Base-by-base conservation (phyloP, 345 rosid species). In the Bretschneidera sinensis region DNA sequence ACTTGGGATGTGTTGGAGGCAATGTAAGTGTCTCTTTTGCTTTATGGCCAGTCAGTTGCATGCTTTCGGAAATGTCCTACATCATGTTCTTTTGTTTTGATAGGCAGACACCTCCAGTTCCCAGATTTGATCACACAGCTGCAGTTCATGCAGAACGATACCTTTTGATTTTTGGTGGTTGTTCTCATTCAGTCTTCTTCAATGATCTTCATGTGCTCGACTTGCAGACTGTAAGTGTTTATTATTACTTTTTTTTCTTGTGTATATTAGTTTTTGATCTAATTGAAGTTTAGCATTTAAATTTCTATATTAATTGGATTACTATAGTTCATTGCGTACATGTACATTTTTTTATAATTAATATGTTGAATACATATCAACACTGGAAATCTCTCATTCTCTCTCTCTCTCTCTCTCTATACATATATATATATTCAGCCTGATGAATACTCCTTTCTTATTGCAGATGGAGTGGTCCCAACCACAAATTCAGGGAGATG, bases 91-190 rank as follows among this genome's bases (percentile, higher is more conserved):
- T 76, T 55, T 61, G 28, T 64, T 67, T 76, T 79, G 71, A 83
- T 77, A 94, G 99, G 89, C 95, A 82, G 92, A 82, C 83, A 61
- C 72, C 91, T 79, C 99, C 99, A 67, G 86, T 89, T 79, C 91
- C 97, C 31, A 86, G 97, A 81, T 94, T 86, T 78, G 99, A 94
- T 69, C 99, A 94, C 82, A 76, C 89, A 70, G 88, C 99, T 77
- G 82, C 96, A 28, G 65, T 86, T 51, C 82, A 86, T 64, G 78
- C 84, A 2, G 82, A 81, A 14, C 88, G 80, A 48, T 94, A 94
- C 79, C 95, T 94, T 68, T 43, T 94, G 55, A 74, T 94, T 60
- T 94, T 94, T 63, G 96, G 99, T 51, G 99, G 99, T 50, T 90
- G 97, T 73, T 94, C 99, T 55, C 95, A 94, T 80, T 94, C 99